Conservation (phyloP, 352 stramenopile genomes). For the Phytophthora cajani region DNA sequence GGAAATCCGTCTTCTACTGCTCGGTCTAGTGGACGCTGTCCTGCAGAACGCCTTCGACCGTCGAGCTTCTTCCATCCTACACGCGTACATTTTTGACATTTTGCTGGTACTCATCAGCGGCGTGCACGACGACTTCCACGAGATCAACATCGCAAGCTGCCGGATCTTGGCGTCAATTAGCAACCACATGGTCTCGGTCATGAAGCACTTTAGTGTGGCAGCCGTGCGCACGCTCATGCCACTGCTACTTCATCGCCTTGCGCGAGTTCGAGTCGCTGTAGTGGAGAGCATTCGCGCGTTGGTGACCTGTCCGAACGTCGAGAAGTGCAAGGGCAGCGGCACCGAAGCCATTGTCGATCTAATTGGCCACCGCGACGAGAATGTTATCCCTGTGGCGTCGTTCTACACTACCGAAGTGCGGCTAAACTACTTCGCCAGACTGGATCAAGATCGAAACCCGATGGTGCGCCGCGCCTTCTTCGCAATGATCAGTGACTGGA, state of each 20-base stretch:
- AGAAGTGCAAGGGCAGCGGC: constrained; percentile 94
- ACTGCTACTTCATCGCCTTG: constrained; percentile 90
- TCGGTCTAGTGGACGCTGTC: constrained; percentile 58
- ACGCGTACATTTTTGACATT: constrained; percentile 85
- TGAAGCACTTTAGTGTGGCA: constrained; percentile 94
- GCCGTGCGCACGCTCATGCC: constrained; percentile 82
- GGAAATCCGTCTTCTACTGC: constrained; percentile 74
- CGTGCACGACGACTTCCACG: constrained; percentile 90
- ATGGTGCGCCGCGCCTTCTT: constrained; percentile 87
- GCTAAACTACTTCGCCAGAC: constrained; percentile 94
- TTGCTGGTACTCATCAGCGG: constrained; percentile 68
- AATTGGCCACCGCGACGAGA: constrained; percentile 95
- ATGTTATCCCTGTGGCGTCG: constrained; percentile 93
- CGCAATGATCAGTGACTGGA: constrained; percentile 90
- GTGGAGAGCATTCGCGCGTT: constrained; percentile 86
- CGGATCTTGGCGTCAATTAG: constrained; percentile 51
- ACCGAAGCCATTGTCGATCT: constrained; percentile 95
- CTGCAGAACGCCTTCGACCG: constrained; percentile 59
- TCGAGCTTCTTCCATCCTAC: constrained; percentile 73
- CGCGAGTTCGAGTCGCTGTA: constrained; percentile 87
- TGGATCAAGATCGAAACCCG: constrained; percentile 87
- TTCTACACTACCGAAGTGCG: constrained; percentile 94
- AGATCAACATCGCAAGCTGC: constrained; percentile 83
- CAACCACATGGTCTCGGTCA: constrained; percentile 87
- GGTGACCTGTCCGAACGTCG: constrained; percentile 86